Base-by-base conservation (phyloP, 345 rosid genomes). In the Brassica juncea region DNA sequence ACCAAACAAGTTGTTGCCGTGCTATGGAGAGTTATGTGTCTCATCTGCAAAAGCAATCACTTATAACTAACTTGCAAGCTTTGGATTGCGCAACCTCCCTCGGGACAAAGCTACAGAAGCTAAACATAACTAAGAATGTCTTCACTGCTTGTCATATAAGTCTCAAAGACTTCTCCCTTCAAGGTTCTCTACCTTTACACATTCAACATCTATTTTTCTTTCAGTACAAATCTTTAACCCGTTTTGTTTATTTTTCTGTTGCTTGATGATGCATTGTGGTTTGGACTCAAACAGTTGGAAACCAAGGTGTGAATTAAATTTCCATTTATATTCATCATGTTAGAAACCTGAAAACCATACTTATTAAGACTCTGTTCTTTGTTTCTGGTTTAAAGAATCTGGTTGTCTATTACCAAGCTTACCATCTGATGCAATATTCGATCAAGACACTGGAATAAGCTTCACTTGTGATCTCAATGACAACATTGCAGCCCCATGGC, bases 381-480 rank as follows among this genome's bases (percentile, higher is more conserved):
- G 8, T 54, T 71, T 64, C 5, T 71, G 75, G 59, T 57, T 31
- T 63, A n/a, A 73, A 94, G 99, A 83, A 61, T 86, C 97, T 21
- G 99, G 99, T 75, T 95, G 99, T 83, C 90, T 95, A 49, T 85
- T 95, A 70, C 97, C 98, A 55, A 95, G 99, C 90, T 81, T 90
- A 87, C 99, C 99, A n/a, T 95, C 98, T 0, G 98, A 95, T 85
- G 99, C 99, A 42, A 95, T 95, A 49, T 84, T 84, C 60, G 99
- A 93, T 82, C 68, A 87, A 76, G 83, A 70, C 37, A 70, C 97
- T 1, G 97, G 98, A 67, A 84, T 95, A 71, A 90, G 98, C 88
- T 95, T 95, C 84, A 90, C 92, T 12, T 95, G 99, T 74, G 99
- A 95, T 84, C 89, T 95, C 66, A 95, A 95, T 78, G 99, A 95